These are phyloP conservation scores for Umbilicus rupestris DNA, from an alignment of 164 flowering plant species.

Conservation along the genomic window DNA sequence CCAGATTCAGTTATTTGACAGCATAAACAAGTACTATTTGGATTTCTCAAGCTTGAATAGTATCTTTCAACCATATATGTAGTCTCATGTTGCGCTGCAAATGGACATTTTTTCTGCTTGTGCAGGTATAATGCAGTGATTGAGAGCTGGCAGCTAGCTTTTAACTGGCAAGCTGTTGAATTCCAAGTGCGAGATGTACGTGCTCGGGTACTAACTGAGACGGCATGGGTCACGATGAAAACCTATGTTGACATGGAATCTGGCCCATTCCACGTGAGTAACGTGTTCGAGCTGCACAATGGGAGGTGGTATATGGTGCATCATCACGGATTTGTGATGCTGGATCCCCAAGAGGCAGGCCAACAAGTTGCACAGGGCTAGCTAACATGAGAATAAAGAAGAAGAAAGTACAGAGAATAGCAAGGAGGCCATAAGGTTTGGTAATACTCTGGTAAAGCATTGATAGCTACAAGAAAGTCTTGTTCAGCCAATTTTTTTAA, in stretches of 20 bases:
- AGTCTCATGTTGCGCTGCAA: too few species aligned
- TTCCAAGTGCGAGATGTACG: conserved; percentile 70
- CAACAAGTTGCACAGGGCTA: conserved; percentile 35
- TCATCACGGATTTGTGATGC: conserved; percentile 73
- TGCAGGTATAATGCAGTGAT: conserved; percentile 69
- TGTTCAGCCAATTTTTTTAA: too few species aligned
- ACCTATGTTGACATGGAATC: conserved; percentile 40
- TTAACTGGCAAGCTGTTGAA: conserved; percentile 51
- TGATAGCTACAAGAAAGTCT: too few species aligned
- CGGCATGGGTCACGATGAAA: conserved; percentile 97
- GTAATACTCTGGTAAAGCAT: too few species aligned
- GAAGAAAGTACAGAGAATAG: background rate
- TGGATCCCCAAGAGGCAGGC: conserved; percentile 34
- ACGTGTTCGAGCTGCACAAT: conserved; percentile 68
- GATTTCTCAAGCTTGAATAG: too few species aligned
- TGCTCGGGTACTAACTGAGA: conserved; percentile 59
- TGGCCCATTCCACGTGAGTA: conserved; percentile 57
- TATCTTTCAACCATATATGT: too few species aligned
- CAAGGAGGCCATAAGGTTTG: too few species aligned
- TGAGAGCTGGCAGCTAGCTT: conserved; percentile 59
- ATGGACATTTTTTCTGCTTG: background rate
- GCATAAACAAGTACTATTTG: too few species aligned
- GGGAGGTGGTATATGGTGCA: conserved; percentile 87
- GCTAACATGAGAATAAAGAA: too few species aligned
- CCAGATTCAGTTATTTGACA: too few species aligned